Base-by-base conservation (phyloP, 2,329 filamentous ascomycete genomes). In the Purpureocillium takamizusanense region DNA sequence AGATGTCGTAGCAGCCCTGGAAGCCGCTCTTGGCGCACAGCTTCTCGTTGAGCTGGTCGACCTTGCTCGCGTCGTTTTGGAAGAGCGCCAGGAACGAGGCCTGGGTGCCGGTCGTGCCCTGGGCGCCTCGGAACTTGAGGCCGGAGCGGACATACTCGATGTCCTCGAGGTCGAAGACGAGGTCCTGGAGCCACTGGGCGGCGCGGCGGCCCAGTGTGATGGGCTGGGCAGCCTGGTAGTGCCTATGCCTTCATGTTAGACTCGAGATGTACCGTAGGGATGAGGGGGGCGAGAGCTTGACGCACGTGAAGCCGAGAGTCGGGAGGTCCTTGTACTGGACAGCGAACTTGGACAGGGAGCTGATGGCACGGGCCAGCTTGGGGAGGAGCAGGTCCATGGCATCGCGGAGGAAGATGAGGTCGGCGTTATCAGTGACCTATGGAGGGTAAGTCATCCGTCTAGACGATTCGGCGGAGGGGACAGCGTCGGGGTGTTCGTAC, bases 321-420 rank as follows among this genome's bases (percentile, higher is more conserved):
- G 86, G 82, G 47, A 81, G 63, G 41, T 46, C 48, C 63, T 87
- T 87, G 69, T 81, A 81, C 55, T 88, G 56, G 42, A 81, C 57
- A 5, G 87, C 83, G 56, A 94, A 92, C 25, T 70, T 59, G 17
- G 74, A 69, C 21, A 95, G 70, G 60, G 88, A 88, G 45, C 76
- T 65, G 47, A 94, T 81, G 39, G 88, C 81, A 50, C 79, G 86
- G 37, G 86, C 86, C 7, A 94, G 63, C 62, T 89, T 94, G 28
- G 78, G 78, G 8, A 84, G 66, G 4, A 94, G 59, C n/a, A 94
- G 63, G 49, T 90, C 77, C 40, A 94, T 65, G 6, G 77, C 87
- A 25, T 65, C 53, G 5, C 50, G 49, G 42, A 60, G 74, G 51
- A 94, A 76, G 46, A 94, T 86, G 28, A 90, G 65, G 50, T 90